These are phyloP conservation scores for Gaertneriomyces sp. DNA, from an alignment of 192 early-diverging fungal species.

Conservation along the genomic window DNA sequence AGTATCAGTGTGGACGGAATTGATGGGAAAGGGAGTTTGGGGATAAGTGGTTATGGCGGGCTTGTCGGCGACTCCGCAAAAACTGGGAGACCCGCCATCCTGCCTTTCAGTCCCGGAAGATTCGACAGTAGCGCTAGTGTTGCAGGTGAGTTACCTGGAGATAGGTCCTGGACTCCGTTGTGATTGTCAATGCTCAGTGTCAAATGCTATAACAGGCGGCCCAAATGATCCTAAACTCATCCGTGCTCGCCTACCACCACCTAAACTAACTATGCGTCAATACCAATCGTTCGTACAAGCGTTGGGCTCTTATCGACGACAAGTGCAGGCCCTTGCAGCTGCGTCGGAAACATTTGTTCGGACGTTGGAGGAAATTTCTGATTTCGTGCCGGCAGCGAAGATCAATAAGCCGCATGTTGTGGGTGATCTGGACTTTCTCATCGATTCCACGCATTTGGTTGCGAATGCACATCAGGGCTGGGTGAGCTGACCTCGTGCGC, in stretches of 20 bases:
- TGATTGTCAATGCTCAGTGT: no score
- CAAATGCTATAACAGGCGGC: conserved; percentile 21
- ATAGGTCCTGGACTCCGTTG: no score
- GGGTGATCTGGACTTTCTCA: conserved; percentile 51
- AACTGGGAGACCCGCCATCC: conserved; percentile 6
- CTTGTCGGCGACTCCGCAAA: no score
- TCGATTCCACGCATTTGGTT: conserved; percentile 51
- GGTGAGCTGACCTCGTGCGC: conserved; percentile 26
- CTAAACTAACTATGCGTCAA: conserved; percentile 37
- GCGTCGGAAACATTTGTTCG: conserved; percentile 52
- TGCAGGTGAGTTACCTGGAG: conserved; percentile 7
- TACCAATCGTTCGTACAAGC: conserved; percentile 49
- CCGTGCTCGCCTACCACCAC: conserved; percentile 20
- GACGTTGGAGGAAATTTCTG: conserved; percentile 46
- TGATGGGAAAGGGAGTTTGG: no score
- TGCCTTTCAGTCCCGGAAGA: conserved; percentile 11
- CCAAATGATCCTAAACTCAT: conserved; percentile 29
- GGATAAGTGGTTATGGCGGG: no score
- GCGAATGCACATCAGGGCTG: conserved; percentile 52
- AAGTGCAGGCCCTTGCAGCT: conserved; percentile 44
- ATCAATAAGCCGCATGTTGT: conserved; percentile 35
- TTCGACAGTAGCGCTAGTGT: conserved; percentile 20
- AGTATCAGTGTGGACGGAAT: no score
- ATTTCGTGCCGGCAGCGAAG: conserved; percentile 42
- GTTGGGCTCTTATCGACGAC: conserved; percentile 37